Percentiles rank a stretch among this genome's conserved stretches.
These are phyloP conservation scores for Pezicula neosporulosa DNA, from an alignment of 2,329 filamentous ascomycete genomes.

Conservation along the genomic window DNA sequence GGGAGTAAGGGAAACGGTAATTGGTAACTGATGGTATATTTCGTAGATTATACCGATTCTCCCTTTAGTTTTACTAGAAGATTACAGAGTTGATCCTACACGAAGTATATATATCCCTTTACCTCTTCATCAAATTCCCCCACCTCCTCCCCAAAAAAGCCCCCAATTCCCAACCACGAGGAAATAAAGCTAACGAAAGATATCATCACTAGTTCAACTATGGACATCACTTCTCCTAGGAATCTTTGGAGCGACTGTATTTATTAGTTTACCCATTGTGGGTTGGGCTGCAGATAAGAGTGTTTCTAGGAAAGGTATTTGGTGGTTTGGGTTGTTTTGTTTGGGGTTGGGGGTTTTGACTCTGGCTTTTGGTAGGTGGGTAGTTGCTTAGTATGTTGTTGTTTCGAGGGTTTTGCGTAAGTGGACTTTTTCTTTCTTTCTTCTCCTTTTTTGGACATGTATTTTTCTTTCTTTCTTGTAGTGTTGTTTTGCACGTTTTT, in stretches of 20 bases:
- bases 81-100: neutral
- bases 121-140: neutral
- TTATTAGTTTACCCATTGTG: constrained; percentile 6
- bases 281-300: constrained; percentile 2
- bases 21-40: neutral
- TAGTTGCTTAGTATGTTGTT: no score
- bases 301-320: neutral
- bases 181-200: no score
- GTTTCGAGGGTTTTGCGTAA: no score
- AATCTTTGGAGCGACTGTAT: constrained; percentile 2
- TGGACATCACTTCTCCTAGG: constrained; percentile 6
- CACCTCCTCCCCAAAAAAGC: no score
- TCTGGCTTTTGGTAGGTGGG: neutral
- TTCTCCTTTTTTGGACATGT: no score
- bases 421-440: no score
- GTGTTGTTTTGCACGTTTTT: no score
- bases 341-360: neutral
- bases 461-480: no score
- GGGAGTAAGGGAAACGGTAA: no score
- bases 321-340: constrained; percentile 3
- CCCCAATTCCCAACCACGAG: no score
- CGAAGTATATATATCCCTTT: neutral
- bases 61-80: constrained; percentile 1
- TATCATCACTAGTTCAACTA: neutral
- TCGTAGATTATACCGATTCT: constrained; percentile 3